A percentile compares a stretch with the other conserved stretches of the same genome.
Evolutionary conservation across 2,329 filamentous ascomycete genomes (phyloP).

Genomic region (Ceratocystis diversiconidia): DNA sequence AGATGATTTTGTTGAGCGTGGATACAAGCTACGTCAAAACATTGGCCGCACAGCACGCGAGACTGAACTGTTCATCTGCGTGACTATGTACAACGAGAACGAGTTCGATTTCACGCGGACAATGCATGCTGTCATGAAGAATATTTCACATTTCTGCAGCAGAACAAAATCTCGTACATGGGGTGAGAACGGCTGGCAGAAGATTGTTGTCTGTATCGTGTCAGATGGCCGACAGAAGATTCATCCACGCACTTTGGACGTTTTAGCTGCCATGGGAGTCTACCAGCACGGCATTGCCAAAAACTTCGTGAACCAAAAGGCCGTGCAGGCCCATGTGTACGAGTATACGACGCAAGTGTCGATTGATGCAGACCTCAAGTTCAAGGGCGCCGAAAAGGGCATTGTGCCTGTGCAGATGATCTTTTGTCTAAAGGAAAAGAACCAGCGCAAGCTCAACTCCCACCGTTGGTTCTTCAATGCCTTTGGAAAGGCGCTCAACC

Average conservation of each 20-base stretch:
- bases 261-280: slow-evolving; percentile 87
- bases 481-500: slow-evolving; percentile 80
- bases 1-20: slow-evolving; percentile 76
- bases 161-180: slow-evolving; percentile 85
- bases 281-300: slow-evolving; percentile 98
- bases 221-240: slow-evolving; percentile 84
- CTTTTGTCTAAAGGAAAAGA: slow-evolving; percentile 96
- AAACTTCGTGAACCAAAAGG: slow-evolving; percentile 91
- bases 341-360: slow-evolving; percentile 98
- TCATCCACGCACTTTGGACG: slow-evolving; percentile 83
- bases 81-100: slow-evolving; percentile 99
- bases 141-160: slow-evolving; percentile 91
- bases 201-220: slow-evolving; percentile 95
- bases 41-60: slow-evolving; percentile 73
- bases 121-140: slow-evolving; percentile 98
- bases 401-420: slow-evolving; percentile 97
- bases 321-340: slow-evolving; percentile 93
- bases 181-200: slow-evolving; percentile 96
- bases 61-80: slow-evolving; percentile 88
- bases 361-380: slow-evolving; percentile 86
- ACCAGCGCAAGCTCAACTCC: slow-evolving; percentile 93
- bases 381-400: slow-evolving; percentile 97
- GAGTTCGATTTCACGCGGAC: slow-evolving; percentile 93
- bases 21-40: slow-evolving; percentile 85
- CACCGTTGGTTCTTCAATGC: slow-evolving; percentile 99